Base-by-base conservation (phyloP, 2,329 filamentous ascomycete genomes). In the Hypoxylon sp. region DNA sequence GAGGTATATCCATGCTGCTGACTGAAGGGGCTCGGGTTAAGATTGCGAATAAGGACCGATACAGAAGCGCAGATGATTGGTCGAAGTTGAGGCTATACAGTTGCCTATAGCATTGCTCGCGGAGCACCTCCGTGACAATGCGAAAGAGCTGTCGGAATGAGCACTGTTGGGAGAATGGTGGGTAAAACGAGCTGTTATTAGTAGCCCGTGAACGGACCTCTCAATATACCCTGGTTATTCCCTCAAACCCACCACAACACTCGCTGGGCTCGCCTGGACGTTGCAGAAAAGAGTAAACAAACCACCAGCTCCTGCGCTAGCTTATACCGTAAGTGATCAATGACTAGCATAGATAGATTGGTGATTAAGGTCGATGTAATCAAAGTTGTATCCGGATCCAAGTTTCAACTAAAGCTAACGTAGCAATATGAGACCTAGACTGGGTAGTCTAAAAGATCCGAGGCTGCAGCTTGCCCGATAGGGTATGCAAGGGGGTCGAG, bases 31-130 rank as follows among this genome's bases (percentile, higher is more conserved):
- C 62, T 70, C 68, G 68, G 68, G 68, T 15, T 57, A 68, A 68
- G 46, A 68, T 70, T 66, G 68, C 65, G 68, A 68, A 70, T 70
- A 67, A 70, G 68, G 68, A 68, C 68, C 68, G 68, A 70, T 66
- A 63, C 53, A 58, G 35, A 51, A 58, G 13, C 13, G 19, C 32
- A 44, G 35, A 59, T 68, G 68, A 70, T 70, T 70, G 68, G 68
- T 51, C 15, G 31, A 61, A 70, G 62, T 65, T 68, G 48, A 70
- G 68, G 62, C 68, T 70, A 68, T 70, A 70, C 62, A 52, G n/a
- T 66, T 61, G 56, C 65, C 50, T 70, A 65, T 68, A 68, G 50
- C 54, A 59, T 48, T 50, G 32, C 11, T 64, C 62, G 59, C 68
- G 68, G 68, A 70, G 65, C 68, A 66, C 42, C 66, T 70, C 68